Percentiles rank a stretch among this genome's conserved stretches.
Conservation (phyloP, 1,284 basidiomycete genomes). For the Apiotrichum laibachii region DNA sequence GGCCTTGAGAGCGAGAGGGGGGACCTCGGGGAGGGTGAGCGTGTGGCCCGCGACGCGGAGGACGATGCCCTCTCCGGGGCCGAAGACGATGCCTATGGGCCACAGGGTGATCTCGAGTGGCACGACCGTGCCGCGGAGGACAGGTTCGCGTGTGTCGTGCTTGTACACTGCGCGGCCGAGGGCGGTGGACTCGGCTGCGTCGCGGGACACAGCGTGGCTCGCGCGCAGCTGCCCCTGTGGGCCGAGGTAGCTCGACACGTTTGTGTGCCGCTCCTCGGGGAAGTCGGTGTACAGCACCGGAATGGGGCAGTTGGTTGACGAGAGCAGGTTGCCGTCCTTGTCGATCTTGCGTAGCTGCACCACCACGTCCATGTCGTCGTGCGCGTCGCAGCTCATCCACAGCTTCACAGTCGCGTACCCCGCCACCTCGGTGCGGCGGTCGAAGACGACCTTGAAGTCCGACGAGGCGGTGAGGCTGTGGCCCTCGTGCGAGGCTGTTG, state of each 20-base stretch:
- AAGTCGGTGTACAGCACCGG: slow-evolving; percentile 17
- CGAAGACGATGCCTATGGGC: slow-evolving; percentile 32
- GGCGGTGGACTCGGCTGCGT: slow-evolving; percentile 11
- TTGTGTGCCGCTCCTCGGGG: slow-evolving; percentile 20
- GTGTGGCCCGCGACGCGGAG: slow-evolving; percentile 26
- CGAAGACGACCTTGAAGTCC: slow-evolving; percentile 25
- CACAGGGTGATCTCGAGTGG: slow-evolving; percentile 35
- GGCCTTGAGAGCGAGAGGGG: slow-evolving; percentile 9
- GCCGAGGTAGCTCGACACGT: slow-evolving; percentile 25
- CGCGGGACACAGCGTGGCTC: slow-evolving; percentile 27
- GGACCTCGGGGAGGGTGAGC: slow-evolving; percentile 23
- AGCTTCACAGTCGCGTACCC: slow-evolving; percentile 31
- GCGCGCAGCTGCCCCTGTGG: slow-evolving; percentile 34
- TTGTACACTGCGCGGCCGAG: slow-evolving; percentile 20
- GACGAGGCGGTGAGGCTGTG: background rate
- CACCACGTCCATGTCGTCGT: slow-evolving; percentile 34
- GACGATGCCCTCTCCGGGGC: slow-evolving; percentile 29
- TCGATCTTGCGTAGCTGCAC: slow-evolving; percentile 33
- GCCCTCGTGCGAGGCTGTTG: background rate
- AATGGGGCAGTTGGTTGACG: slow-evolving; percentile 27
- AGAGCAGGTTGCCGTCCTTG: slow-evolving; percentile 23
- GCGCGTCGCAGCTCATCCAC: slow-evolving; percentile 27
- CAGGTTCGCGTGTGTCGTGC: slow-evolving; percentile 25
- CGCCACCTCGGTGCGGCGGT: slow-evolving; percentile 23
- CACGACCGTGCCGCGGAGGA: slow-evolving; percentile 28